Evolutionary conservation across 2,329 filamentous ascomycete genomes (phyloP), one percentile per base, ranked within the genome.

Genomic region (Pseudocercospora pini-densiflorae): DNA sequence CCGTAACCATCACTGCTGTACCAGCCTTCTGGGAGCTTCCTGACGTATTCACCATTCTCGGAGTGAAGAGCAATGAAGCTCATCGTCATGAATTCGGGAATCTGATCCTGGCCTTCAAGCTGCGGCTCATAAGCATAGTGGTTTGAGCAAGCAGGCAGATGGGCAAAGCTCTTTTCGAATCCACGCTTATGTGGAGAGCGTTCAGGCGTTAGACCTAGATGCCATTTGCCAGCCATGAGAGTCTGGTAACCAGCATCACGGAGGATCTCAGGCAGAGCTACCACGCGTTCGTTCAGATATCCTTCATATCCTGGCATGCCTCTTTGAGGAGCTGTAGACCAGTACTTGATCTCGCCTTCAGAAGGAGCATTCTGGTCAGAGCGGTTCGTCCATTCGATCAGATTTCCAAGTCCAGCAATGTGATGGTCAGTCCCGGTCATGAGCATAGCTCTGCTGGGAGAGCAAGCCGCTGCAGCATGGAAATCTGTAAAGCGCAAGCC

Each of bases 351-450:
- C 62, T 80, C 79, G 10, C 82, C 83, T 12, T 82, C 81, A 54
- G 82, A 83, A 23, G 84, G 83, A 4, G 82, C 84, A 71, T 85
- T 85, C 68, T 86, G 84, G 9, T 82, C 83, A 23, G 80, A 82
- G 68, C 84, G 81, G 70, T 86, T 85, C 49, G 83, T 85, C 83
- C 85, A 88, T 77, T 88, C 85, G 68, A 85, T 82, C 63, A 89
- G 75, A 65, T 88, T 87, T 1, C 87, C 87, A 2, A 89, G 79
- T 1, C 88, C 84, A 9, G 84, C 84, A 63, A 86, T 86, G 19
- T 86, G 87, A 71, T 89, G 83, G 71, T 89, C 87, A 0, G 87
- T 89, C 3, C 87, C 87, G 0, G 87, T 89, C 82, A 90, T 86
- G 70, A 90, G 83, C 88, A 90, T 90, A 19, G 87, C 86, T 43